Evolutionary conservation across 2,329 filamentous ascomycete species (phyloP).

Genomic region (Neonectria hederae): DNA sequence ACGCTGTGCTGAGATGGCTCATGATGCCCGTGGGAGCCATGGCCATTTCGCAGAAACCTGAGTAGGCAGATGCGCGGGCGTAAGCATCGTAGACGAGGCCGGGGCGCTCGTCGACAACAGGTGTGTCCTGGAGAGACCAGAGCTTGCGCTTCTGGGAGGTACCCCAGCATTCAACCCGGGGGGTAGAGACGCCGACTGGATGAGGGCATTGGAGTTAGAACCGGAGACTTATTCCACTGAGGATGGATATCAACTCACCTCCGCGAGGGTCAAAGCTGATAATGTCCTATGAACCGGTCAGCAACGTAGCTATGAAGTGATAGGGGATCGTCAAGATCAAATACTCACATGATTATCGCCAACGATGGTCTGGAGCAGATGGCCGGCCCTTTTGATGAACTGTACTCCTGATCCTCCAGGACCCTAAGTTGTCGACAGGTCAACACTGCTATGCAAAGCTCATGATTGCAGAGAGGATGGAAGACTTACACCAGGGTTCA

Average conservation of each 20-base stretch:
- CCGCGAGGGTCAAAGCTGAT: conserved; percentile 63
- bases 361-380: conserved; percentile 54
- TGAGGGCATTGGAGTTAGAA: not conserved
- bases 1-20: conserved; percentile 54
- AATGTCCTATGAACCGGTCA: conserved; percentile 50
- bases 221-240: not conserved
- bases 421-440: conserved; percentile 44
- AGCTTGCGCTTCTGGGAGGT: conserved; percentile 52
- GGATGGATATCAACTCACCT: conserved; percentile 37
- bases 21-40: conserved; percentile 51
- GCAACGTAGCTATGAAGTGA: not conserved
- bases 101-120: conserved; percentile 57
- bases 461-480: no score
- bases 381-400: conserved; percentile 45
- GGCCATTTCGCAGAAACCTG: conserved; percentile 53
- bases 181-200: conserved; percentile 58
- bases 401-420: conserved; percentile 59
- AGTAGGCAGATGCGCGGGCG: conserved; percentile 53
- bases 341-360: conserved; percentile 56
- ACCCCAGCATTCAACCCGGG: conserved; percentile 62
- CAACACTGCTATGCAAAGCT: not conserved
- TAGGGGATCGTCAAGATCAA: not conserved
- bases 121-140: conserved; percentile 56
- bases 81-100: conserved; percentile 58
- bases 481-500: conserved; percentile 48